Base-by-base conservation (phyloP, 2,329 filamentous ascomycete genomes). In the Ascochyta koolunga region DNA sequence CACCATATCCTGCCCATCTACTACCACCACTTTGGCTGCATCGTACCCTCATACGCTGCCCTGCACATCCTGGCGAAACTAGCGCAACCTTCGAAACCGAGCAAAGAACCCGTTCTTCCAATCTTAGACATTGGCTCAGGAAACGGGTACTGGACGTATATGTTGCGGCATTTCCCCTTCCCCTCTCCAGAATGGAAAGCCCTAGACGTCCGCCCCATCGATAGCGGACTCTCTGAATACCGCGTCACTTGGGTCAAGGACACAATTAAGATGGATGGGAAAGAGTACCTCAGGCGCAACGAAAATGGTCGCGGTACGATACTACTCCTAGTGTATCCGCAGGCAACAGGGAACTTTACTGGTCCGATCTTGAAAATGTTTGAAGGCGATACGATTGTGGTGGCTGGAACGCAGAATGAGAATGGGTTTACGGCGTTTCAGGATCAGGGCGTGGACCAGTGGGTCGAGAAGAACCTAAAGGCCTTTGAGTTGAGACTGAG, bases 21-120 rank as follows among this genome's bases (percentile, higher is more conserved):
- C 50, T 91, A 91, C 81, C 89, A 91, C 75, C 89, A 92, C 73
- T 91, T 91, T 71, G 88, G 88, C 44, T 92, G 89, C 74, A 83
- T 84, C 1, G 86, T 86, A 18, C 89, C 89, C 0, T 84, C 83
- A 9, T 87, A 88, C 70, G 87, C 90, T 63, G 79, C 83, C 1
- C 76, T 92, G 11, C 77, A 82, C 57, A 77, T 88, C 19, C 79
- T 91, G 27, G 80, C 80, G 31, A 77, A 81, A 41, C 70, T 89
- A 2, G 80, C 70, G 3, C 69, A 73, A 45, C 72, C 69, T 5
- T 27, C 61, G 3, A 68, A 64, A 18, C 72, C 70, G 0, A 60
- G 54, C 10, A 71, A 67, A 51, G 64, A 73, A 44, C 43, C 37
- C 5, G 80, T 79, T 1, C 77, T 82, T 5, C 70, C 78, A 11